These are phyloP conservation scores for Backusella mclennaniae DNA, from an alignment of 192 early-diverging fungal genomes.

Conservation along the genomic window DNA sequence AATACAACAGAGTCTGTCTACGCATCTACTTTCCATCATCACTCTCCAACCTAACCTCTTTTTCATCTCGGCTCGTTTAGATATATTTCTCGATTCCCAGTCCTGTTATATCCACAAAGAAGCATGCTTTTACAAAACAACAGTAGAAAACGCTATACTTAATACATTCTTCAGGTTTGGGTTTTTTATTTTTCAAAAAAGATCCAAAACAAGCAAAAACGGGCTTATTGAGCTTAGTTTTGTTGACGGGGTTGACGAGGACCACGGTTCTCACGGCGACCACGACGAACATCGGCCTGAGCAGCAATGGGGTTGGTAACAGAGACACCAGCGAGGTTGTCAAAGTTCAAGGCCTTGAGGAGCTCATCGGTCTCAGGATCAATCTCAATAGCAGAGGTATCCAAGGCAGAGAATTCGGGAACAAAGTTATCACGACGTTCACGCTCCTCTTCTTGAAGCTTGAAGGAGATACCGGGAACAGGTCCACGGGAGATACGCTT, in stretches of 20 bases:
- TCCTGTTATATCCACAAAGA: background rate
- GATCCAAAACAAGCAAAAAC: background rate
- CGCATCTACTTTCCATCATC: too few relatives aligned
- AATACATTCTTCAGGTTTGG: background rate
- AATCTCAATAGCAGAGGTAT: constrained; percentile 87
- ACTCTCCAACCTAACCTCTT: too few relatives aligned
- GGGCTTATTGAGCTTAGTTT: constrained; percentile 15
- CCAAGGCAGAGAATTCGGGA: constrained; percentile 96
- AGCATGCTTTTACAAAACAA: background rate
- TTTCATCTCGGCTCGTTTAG: too few relatives aligned
- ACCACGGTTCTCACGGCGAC: constrained; percentile 25
- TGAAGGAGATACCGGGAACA: constrained; percentile 99
- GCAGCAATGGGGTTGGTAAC: constrained; percentile 50
- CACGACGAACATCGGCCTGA: constrained; percentile 32
- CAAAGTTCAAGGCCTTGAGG: constrained; percentile 96
- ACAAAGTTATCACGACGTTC: constrained; percentile 99
- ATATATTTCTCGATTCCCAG: background rate
- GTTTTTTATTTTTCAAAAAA: background rate
- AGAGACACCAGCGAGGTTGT: constrained; percentile 81
- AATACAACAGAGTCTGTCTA: too few relatives aligned
- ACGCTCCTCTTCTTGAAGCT: constrained; percentile 99
- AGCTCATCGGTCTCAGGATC: constrained; percentile 93
- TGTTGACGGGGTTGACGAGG: constrained; percentile 24
- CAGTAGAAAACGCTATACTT: background rate
- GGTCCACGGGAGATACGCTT: constrained; percentile 98